Evolutionary conservation across 805 yeast genomes (phyloP), one percentile per base, ranked within the genome.

Genomic region (Tanozyma kutaoensis): DNA sequence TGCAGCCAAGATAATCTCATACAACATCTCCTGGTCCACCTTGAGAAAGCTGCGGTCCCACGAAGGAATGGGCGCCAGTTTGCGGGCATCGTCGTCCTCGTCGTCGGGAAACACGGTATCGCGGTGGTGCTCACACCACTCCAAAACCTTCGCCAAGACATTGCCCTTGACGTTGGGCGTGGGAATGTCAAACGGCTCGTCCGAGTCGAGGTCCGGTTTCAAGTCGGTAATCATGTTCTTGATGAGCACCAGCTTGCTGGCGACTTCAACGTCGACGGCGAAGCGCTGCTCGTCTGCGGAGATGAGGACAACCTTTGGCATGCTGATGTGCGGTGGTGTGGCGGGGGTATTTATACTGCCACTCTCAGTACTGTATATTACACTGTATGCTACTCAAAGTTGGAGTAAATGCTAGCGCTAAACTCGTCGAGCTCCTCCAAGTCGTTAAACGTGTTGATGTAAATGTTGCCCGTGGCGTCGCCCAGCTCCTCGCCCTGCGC

Each of bases 121-220:
- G 50, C 76, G 79, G 61, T 88, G 95, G 50, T 88, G 91, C 45
- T 81, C 93, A 43, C 95, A 85, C 93, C 95, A 88, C 48, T 88
- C 95, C 28, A 88, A 62, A n/a, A 88, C 88, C 48, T 85, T 84
- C 50, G 78, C 72, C 55, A 88, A 64, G 13, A 88, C 94, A 12
- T 78, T 74, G 8, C 93, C 78, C 38, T 88, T 66, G 20, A 85
- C 95, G 45, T 82, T 85, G 22, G 94, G 95, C 9, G 85, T 72
- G 20, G 96, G 96, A 43, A 88, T 78, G 34, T 73, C 80, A 37
- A 75, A 72, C 22, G 74, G 78, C 29, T 72, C 43, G 24, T 39
- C 43, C 12, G 35, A 40, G 7, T 15, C 17, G 12, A 11, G 80
- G 24, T 66, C 72, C 5, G 53, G 68, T 47, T 40, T 53, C 42